These are phyloP conservation scores for Mikania micrantha DNA, from an alignment of 129 eudicot genomes.

Conservation along the genomic window DNA sequence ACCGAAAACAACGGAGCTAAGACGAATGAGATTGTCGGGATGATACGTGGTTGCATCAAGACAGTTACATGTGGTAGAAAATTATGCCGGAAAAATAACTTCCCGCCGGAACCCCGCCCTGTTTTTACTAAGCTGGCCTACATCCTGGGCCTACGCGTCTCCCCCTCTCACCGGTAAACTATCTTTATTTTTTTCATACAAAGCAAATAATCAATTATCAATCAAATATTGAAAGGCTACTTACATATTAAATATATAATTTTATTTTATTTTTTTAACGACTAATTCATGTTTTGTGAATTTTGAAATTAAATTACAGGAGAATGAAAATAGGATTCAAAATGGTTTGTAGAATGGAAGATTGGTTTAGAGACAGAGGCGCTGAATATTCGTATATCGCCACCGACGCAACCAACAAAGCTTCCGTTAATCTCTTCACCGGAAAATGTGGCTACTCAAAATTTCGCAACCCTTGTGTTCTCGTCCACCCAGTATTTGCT, in stretches of 20 bases:
- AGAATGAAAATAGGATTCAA: constrained; percentile 75
- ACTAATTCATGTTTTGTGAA: background rate
- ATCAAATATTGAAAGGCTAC: background rate
- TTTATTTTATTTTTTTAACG: too few species aligned
- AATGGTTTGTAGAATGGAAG: constrained; percentile 59
- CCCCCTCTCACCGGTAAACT: constrained; percentile 71
- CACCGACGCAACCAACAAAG: constrained; percentile 67
- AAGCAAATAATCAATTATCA: background rate
- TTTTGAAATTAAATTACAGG: constrained; percentile 27
- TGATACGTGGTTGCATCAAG: constrained; percentile 89
- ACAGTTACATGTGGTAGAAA: constrained; percentile 81
- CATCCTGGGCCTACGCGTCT: constrained; percentile 85
- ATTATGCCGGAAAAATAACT: constrained; percentile 27
- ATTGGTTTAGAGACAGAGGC: constrained; percentile 77
- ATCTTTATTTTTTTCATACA: background rate
- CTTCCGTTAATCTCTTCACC: constrained; percentile 75
- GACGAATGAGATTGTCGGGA: constrained; percentile 66
- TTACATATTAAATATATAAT: background rate
- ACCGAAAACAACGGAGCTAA: constrained; percentile 20
- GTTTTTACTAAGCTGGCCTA: constrained; percentile 73
- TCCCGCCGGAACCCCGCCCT: constrained; percentile 32
- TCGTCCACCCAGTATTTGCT: constrained; percentile 92
- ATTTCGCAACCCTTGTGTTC: constrained; percentile 81
- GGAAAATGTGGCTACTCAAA: constrained; percentile 76
- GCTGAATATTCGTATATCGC: constrained; percentile 93